Conservation (phyloP, 805 yeast species). For the Debaryomyces prosopidis region DNA sequence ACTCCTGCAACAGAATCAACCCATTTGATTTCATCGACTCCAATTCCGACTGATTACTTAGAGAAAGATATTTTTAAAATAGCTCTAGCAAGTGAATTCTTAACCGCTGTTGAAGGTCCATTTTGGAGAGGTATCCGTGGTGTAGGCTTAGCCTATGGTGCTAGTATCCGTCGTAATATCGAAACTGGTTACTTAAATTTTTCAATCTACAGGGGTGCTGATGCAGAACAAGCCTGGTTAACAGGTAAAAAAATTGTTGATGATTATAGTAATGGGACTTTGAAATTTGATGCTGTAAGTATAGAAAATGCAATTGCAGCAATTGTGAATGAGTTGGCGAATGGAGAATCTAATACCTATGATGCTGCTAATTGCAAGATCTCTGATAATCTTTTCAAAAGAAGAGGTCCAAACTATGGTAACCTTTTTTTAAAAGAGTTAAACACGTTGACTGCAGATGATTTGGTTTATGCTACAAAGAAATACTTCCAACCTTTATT, state of each 20-base stretch:
- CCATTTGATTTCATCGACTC: constrained; percentile 59
- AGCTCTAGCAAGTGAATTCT: constrained; percentile 69
- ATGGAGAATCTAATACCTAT: constrained; percentile 60
- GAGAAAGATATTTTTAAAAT: constrained; percentile 65
- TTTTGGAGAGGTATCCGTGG: constrained; percentile 97
- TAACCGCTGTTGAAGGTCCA: constrained; percentile 93
- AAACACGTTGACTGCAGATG: constrained; percentile 52
- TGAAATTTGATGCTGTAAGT: constrained; percentile 55
- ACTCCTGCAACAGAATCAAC: constrained; percentile 87
- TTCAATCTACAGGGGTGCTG: constrained; percentile 80
- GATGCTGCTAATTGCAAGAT: constrained; percentile 69
- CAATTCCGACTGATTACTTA: constrained; percentile 51
- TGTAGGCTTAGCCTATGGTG: constrained; percentile 91
- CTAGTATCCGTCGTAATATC: constrained; percentile 53
- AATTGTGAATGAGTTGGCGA: constrained; percentile 71
- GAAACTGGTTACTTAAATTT: constrained; percentile 71
- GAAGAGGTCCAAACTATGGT: constrained; percentile 70
- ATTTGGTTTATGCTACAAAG: constrained; percentile 49
- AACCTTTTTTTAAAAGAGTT: constrained; percentile 53
- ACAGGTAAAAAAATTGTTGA: constrained; percentile 67
- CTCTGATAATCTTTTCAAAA: constrained; percentile 62
- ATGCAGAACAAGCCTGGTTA: constrained; percentile 62
- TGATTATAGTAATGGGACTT: constrained; percentile 55
- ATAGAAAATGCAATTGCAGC: constrained; percentile 76
- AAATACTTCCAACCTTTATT: constrained; percentile 69